Evolutionary conservation across 176 grass and related monocot genomes (phyloP).

Genomic region (Tillandsia fasciculata): DNA sequence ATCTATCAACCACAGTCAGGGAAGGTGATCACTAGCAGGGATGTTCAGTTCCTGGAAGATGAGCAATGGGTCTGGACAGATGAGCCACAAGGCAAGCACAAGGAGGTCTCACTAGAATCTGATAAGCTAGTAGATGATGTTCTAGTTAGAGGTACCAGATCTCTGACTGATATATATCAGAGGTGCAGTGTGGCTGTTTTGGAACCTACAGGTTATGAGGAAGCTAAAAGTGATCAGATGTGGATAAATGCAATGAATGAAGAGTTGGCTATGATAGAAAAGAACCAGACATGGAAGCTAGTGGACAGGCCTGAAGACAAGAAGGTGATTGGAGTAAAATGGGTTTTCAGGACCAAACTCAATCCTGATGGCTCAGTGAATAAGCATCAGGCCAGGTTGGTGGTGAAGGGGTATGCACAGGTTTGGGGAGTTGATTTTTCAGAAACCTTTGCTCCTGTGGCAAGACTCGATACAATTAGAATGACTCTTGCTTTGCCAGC

Average conservation of each 20-base stretch:
- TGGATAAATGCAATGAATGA: background rate
- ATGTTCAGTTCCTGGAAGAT: background rate
- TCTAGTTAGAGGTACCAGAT: background rate
- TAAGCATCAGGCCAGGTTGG: background rate
- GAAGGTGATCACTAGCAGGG: background rate
- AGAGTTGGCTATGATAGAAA: slow-evolving; percentile 6
- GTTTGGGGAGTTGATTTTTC: background rate
- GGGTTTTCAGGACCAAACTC: background rate
- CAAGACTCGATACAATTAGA: slow-evolving; percentile 9
- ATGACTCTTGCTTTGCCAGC: slow-evolving; percentile 1
- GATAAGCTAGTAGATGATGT: background rate
- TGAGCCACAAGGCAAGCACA: background rate
- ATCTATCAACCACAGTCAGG: background rate
- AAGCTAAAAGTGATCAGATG: background rate
- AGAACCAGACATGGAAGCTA: background rate
- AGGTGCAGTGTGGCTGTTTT: background rate
- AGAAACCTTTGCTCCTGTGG: slow-evolving; percentile 1
- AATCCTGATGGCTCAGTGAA: background rate
- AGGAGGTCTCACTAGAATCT: background rate
- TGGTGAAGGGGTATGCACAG: slow-evolving; percentile 7
- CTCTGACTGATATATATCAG: background rate
- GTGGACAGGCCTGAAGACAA: background rate
- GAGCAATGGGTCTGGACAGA: background rate
- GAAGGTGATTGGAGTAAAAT: too few relatives aligned
- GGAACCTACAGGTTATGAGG: background rate